Percentiles rank a stretch among this genome's conserved stretches.
Evolutionary conservation across 352 stramenopile species (phyloP).

Genomic region (Phytophthora tubulina): DNA sequence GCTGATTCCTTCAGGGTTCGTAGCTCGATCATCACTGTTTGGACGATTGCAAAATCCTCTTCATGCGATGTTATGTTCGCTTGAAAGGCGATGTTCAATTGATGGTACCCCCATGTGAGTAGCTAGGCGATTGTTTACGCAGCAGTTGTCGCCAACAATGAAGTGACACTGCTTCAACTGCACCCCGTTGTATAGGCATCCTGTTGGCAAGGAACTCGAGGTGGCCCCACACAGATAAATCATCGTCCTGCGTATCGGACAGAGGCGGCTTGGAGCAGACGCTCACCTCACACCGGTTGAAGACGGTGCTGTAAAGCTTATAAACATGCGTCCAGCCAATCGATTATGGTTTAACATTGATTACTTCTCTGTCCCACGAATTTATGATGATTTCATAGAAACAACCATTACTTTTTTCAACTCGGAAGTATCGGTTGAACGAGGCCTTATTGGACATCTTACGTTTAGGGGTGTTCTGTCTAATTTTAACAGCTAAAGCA

Average conservation of each 20-base stretch:
- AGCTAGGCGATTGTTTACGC: neutral
- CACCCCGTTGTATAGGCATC: constrained; percentile 1
- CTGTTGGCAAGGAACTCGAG: constrained; percentile 14
- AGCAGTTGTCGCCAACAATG: constrained; percentile 1
- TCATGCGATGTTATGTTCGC: constrained; percentile 1
- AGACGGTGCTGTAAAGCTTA: neutral
- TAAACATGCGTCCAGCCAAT: neutral
- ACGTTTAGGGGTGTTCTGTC: no score
- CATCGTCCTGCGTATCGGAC: neutral
- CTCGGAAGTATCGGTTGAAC: no score
- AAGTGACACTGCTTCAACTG: constrained; percentile 6
- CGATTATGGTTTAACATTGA: no score
- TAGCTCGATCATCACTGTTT: neutral
- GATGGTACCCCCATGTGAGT: neutral
- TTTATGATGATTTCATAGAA: no score
- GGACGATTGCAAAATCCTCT: constrained; percentile 1
- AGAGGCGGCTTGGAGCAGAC: neutral
- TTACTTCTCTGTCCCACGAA: no score
- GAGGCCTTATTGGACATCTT: no score
- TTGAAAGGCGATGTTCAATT: constrained; percentile 5
- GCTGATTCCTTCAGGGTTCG: neutral
- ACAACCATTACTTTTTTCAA: no score
- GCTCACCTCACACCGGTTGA: neutral
- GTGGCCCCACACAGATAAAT: neutral
- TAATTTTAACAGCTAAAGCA: no score